Conservation (phyloP, 257 asterid genomes). For the Prunella vulgaris region DNA sequence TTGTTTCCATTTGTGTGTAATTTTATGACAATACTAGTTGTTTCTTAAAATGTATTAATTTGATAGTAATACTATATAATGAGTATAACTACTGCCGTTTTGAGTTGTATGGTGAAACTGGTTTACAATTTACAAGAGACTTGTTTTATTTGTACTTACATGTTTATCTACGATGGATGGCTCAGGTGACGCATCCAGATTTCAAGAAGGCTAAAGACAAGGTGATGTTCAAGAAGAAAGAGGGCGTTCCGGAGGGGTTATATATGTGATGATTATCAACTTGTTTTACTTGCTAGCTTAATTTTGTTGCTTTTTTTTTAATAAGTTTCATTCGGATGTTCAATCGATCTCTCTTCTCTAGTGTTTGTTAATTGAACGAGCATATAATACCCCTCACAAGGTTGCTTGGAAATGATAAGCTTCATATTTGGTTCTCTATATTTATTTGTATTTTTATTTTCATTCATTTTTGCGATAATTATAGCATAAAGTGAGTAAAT, state of each 20-base stretch:
- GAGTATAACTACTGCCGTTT: too few species aligned
- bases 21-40: too few species aligned
- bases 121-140: too few species aligned
- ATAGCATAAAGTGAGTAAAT: background rate
- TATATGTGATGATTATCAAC: constrained; percentile 41
- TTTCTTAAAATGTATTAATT: too few species aligned
- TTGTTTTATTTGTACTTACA: background rate
- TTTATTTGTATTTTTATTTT: background rate
- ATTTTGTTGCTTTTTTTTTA: background rate
- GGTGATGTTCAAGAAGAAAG: constrained; percentile 71
- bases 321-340: background rate
- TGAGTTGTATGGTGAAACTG: too few species aligned
- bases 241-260: constrained; percentile 61
- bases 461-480: background rate
- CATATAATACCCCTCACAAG: too few species aligned
- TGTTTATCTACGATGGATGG: background rate
- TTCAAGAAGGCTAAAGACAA: constrained; percentile 64
- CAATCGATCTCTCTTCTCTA: background rate
- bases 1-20: too few species aligned
- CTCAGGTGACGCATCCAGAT: constrained; percentile 51
- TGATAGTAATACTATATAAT: too few species aligned
- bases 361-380: background rate
- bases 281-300: background rate
- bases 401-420: background rate
- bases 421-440: background rate